These are phyloP conservation scores for Cyberlindnera americana DNA, from an alignment of 805 yeast species.

Conservation along the genomic window DNA sequence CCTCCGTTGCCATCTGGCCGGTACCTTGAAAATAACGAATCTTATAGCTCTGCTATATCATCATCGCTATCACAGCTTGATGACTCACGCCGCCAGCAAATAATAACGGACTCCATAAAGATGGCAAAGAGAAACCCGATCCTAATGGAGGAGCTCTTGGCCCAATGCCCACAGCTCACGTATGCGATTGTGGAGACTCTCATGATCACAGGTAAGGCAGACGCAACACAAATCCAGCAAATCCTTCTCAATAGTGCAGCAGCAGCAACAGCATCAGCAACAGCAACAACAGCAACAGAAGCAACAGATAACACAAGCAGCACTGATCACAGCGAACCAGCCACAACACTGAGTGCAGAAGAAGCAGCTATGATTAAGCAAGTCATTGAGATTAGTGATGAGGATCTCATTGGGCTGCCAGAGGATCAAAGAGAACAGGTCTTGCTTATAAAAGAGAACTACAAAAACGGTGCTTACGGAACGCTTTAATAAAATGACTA, in stretches of 20 bases:
- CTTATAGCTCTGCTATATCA: slow-evolving; percentile 40
- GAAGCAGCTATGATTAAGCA: slow-evolving; percentile 47
- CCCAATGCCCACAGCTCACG: slow-evolving; percentile 74
- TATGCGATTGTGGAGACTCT: slow-evolving; percentile 79
- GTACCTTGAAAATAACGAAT: slow-evolving; percentile 31
- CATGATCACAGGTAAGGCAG: slow-evolving; percentile 28
- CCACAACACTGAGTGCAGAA: slow-evolving; percentile 31
- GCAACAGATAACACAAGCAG: neutral
- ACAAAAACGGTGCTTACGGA: slow-evolving; percentile 29
- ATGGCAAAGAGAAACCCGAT: slow-evolving; percentile 57
- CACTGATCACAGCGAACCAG: no score
- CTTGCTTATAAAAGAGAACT: slow-evolving; percentile 27
- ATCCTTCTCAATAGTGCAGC: slow-evolving; percentile 28
- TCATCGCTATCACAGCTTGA: slow-evolving; percentile 45
- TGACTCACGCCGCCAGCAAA: slow-evolving; percentile 40
- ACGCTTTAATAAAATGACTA: neutral
- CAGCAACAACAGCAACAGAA: neutral
- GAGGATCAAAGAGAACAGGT: slow-evolving; percentile 41
- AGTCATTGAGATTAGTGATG: slow-evolving; percentile 49
- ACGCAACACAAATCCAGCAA: slow-evolving; percentile 31
- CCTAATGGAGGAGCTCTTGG: slow-evolving; percentile 55
- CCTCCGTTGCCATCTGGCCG: slow-evolving; percentile 58
- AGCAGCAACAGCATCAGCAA: neutral
- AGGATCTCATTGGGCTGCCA: slow-evolving; percentile 46
- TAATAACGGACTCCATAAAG: slow-evolving; percentile 54